Evolutionary conservation across 1,139 yeast species (phyloP), one percentile per base, ranked within the genome.

Genomic region (Yamadazyma blattariae): DNA sequence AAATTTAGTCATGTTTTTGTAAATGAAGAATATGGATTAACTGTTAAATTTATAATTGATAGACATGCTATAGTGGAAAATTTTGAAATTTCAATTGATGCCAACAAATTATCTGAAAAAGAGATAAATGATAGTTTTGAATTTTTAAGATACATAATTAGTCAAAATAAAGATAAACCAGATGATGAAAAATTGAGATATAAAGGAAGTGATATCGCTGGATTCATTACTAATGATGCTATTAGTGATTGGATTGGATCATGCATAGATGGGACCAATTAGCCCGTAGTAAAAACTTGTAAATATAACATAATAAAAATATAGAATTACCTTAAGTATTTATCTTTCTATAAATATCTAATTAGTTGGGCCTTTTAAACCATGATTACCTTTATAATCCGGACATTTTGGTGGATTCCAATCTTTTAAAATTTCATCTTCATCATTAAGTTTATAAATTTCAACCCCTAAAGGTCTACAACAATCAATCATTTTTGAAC

Each of bases 401-500:
- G 77, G 74, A 13, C 58, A 57, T 41, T 70, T 57, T 1, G 85
- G 82, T 11, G 68, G 62, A 7, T 53, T 51, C 86, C 86, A 79
- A 27, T 52, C 61, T 20, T 60, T 46, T 45, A 79, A 64, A 1
- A 74, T 64, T 1, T 50, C 40, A 15, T 54, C 57, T 19, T 61
- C 61, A 37, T 79, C 74, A 20, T 72, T 71, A 31, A 80, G 51
- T 42, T 61, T 55, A 54, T 77, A 80, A 10, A 80, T 79, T 49
- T 80, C 84, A 33, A 79, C 75, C 1, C 71, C 82, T 39, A 80
- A 62, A 2, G 84, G 82, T 45, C 85, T 62, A 50, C 87, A 79
- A 48, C 81, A 74, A 37, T 73, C 77, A 15, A 69, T 62, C 83
- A 79, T 77, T 39, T 74, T 77, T n/a, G 59, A 63, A n/a, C 56